Evolutionary conservation across 495 filamentous ascomycete species (phyloP).

Genomic region (Thermochaetoides thermophila): DNA sequence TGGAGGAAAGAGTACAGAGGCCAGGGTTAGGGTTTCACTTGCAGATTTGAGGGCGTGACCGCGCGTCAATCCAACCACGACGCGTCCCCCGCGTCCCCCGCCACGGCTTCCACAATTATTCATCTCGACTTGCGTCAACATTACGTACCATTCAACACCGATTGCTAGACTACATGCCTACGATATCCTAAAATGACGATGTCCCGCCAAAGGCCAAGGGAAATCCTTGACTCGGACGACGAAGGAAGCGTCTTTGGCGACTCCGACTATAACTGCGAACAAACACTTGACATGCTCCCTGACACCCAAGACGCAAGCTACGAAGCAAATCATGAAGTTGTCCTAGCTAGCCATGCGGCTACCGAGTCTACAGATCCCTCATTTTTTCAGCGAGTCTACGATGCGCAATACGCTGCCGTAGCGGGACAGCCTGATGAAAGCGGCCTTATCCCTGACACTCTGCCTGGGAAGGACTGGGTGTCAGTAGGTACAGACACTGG

Average conservation of each 20-base stretch:
- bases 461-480: neutral
- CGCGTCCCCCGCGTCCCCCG: too few species aligned
- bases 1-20: too few species aligned
- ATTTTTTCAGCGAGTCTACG: slow-evolving; percentile 16
- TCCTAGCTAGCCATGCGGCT: neutral
- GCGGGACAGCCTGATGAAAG: neutral
- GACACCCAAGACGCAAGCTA: neutral
- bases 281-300: too few species aligned
- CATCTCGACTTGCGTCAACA: too few species aligned
- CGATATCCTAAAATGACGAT: neutral
- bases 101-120: too few species aligned
- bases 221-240: slow-evolving; percentile 21
- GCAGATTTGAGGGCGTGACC: too few species aligned
- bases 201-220: slow-evolving; percentile 5
- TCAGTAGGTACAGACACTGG: slow-evolving; percentile 7
- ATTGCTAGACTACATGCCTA: too few species aligned
- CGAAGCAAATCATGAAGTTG: neutral
- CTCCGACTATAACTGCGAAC: too few species aligned
- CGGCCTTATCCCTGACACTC: slow-evolving; percentile 3
- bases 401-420: slow-evolving; percentile 10
- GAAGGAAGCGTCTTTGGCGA: slow-evolving; percentile 13
- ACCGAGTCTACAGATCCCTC: slow-evolving; percentile 16
- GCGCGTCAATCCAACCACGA: too few species aligned
- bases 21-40: too few species aligned
- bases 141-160: too few species aligned